Evolutionary conservation across 2,329 filamentous ascomycete species (phyloP).

Genomic region (Ambrosiella beaveri): DNA sequence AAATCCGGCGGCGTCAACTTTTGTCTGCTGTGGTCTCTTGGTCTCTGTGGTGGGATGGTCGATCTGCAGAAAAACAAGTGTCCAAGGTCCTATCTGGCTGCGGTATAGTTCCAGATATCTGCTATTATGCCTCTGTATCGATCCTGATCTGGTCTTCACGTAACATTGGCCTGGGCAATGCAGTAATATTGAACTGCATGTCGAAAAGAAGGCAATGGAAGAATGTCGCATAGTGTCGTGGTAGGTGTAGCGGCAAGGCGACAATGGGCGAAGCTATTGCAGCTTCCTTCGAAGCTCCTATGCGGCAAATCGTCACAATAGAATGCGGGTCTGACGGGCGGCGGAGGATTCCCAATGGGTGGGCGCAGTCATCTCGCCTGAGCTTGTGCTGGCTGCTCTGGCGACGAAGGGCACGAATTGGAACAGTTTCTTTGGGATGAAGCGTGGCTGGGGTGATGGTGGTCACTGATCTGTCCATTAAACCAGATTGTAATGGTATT

Average conservation of each 20-base stretch:
- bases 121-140: background rate
- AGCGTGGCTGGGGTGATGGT: background rate
- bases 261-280: slow-evolving; percentile 1
- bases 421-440: background rate
- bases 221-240: background rate
- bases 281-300: background rate
- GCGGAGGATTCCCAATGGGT: background rate
- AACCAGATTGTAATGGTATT: background rate
- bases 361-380: background rate
- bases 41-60: background rate
- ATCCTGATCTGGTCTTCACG: background rate
- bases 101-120: background rate
- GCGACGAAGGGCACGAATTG: background rate
- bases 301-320: slow-evolving; percentile 1
- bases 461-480: background rate
- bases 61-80: background rate
- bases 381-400: background rate
- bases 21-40: background rate
- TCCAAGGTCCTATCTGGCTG: background rate
- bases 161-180: background rate
- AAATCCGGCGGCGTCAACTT: background rate
- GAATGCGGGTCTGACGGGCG: background rate
- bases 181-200: background rate
- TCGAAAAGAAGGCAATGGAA: slow-evolving; percentile 1
- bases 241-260: background rate